Percentiles rank a stretch among this genome's conserved stretches.
Conservation (phyloP, 345 rosid genomes). For the Capsella bursapastoris region DNA sequence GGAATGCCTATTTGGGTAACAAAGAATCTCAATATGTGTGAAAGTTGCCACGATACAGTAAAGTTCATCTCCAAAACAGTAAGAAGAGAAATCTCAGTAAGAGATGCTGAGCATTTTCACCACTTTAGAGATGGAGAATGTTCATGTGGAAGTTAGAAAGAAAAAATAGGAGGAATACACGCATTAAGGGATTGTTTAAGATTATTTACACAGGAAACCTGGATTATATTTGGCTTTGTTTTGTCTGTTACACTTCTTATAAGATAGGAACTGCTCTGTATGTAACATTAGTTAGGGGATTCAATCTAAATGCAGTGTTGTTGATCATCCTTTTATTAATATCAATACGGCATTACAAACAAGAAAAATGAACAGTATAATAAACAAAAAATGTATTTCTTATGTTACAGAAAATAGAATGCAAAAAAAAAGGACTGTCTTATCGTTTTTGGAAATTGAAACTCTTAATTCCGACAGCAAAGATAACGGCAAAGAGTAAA, state of each 20-base stretch:
- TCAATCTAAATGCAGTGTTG: conserved; percentile 11
- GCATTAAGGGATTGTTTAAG: conserved; percentile 20
- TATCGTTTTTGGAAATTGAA: conserved; percentile 82
- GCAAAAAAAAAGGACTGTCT: neutral
- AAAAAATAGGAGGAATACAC: neutral
- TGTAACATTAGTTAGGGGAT: conserved; percentile 38
- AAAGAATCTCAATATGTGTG: conserved; percentile 78
- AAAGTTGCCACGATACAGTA: conserved; percentile 67
- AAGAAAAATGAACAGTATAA: conserved; percentile 12
- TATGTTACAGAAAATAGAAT: conserved; percentile 10
- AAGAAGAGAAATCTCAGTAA: conserved; percentile 73
- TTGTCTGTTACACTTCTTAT: conserved; percentile 25
- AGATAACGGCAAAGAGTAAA: conserved; percentile 63
- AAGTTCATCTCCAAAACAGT: conserved; percentile 73
- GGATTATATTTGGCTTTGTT: conserved; percentile 30
- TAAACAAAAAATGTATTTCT: conserved; percentile 2
- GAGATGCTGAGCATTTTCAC: conserved; percentile 83
- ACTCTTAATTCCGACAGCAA: conserved; percentile 68
- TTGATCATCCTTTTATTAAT: conserved; percentile 25
- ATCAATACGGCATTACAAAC: conserved; percentile 22
- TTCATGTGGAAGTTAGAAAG: conserved; percentile 67
- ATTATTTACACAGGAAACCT: conserved; percentile 26
- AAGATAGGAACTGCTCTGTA: conserved; percentile 35
- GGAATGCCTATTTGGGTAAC: conserved; percentile 80
- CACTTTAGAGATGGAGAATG: conserved; percentile 81